Percentiles rank a stretch among this genome's conserved stretches.
Conservation (phyloP, 176 grass and related monocot genomes). For the Zea mays region DNA sequence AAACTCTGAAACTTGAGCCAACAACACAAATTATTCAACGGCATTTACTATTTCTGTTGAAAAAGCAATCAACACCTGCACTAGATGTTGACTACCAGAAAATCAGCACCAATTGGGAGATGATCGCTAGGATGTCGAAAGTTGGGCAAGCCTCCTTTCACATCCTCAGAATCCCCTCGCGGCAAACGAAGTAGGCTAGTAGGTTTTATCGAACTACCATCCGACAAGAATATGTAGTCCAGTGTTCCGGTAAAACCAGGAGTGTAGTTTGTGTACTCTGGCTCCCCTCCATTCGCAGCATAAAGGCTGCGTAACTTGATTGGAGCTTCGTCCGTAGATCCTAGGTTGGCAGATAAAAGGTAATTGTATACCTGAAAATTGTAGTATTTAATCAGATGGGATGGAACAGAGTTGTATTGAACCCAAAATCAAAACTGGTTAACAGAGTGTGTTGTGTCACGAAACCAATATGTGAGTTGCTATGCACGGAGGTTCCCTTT, state of each 20-base stretch:
- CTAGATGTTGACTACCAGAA: slow-evolving; percentile 41
- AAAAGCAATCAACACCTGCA: slow-evolving; percentile 11
- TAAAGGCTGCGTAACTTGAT: slow-evolving; percentile 76
- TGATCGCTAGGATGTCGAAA: slow-evolving; percentile 83
- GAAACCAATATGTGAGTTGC: slow-evolving; percentile 6
- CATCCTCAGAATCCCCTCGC: slow-evolving; percentile 44
- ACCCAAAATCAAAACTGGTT: not conserved
- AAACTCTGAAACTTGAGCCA: not conserved
- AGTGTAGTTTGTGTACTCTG: slow-evolving; percentile 83
- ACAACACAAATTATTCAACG: not conserved
- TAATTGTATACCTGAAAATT: slow-evolving; percentile 82
- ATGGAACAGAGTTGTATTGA: not conserved
- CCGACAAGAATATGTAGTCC: slow-evolving; percentile 69
- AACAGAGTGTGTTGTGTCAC: slow-evolving; percentile 13
- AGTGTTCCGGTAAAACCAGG: slow-evolving; percentile 90
- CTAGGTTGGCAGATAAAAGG: slow-evolving; percentile 39
- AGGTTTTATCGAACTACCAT: slow-evolving; percentile 54
- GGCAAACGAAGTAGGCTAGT: slow-evolving; percentile 69
- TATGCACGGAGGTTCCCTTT: not conserved
- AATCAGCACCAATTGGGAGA: slow-evolving; percentile 82
- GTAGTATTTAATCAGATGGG: slow-evolving; percentile 21
- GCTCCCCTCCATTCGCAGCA: slow-evolving; percentile 74
- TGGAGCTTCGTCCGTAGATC: slow-evolving; percentile 31
- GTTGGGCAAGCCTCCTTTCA: slow-evolving; percentile 78
- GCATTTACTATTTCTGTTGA: not conserved